Base-by-base conservation (phyloP, 2,329 filamentous ascomycete species). In the Cordyceps pruinosa region DNA sequence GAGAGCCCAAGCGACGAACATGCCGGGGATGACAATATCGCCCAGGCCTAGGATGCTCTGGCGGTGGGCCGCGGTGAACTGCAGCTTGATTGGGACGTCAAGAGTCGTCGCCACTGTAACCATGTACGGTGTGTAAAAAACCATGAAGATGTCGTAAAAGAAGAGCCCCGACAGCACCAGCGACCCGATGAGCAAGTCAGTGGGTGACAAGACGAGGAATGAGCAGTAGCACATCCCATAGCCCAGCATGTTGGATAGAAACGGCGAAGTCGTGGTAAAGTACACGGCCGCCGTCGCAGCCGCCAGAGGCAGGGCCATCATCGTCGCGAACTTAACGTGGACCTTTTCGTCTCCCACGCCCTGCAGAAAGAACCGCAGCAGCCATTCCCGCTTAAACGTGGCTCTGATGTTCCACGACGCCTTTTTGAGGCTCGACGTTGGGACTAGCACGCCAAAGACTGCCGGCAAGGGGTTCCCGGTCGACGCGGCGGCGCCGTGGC, bases 81-180 rank as follows among this genome's bases (percentile, higher is more conserved):
- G 80, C 8, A 99, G 82, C 69, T 97, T 97, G 70, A 97, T 94
- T 0, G 93, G 94, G 0, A 93, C 89, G 63, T 99, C 93, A 26
- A 99, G 77, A 41, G 87, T 88, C 8, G 87, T 96, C 13, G 93
- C 94, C 9, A 99, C 89, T 0, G 88, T 89, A 7, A 92, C 78
- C 89, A 94, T 94, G 68, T 89, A 85, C 0, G 89, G 89, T 0
- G 88, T 92, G 68, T 88, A 94, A 68, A 94, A 94, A 6, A 94
- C 89, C 78, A 93, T 91, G 70, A 94, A 85, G 49, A 99, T 93
- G 68, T 99, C 93, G 67, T 99, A 99, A 66, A 96, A 84, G 75
- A 97, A 97, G 1, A 97, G 77, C 0, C 87, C 89, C 10, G 78
- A 75, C 1, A 97, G 77, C 10, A 97, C 85, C 44, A 92, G 71